Percentiles rank a stretch among this genome's conserved stretches.
phyloP scores from a whole-genome alignment of 1,139 yeast species.

The Pichia sp. region DNA sequence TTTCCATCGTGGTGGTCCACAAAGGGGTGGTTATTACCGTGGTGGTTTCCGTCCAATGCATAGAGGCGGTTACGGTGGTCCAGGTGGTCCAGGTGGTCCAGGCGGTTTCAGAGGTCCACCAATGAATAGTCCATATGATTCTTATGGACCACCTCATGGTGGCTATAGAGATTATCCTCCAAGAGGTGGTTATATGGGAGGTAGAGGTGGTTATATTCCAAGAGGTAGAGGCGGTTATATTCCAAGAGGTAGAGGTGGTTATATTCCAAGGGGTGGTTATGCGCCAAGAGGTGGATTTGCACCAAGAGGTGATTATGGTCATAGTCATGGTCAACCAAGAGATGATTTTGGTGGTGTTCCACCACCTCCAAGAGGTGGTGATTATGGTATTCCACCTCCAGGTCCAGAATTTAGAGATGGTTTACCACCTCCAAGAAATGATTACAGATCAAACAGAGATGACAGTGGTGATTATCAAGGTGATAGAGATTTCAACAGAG shows the following conservation, averaged over 20 bases:
- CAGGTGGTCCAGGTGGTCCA: conserved; percentile 34
- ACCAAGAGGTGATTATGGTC: conserved; percentile 23
- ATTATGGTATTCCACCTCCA: conserved; percentile 29
- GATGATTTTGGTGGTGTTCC: conserved; percentile 25
- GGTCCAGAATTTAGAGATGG: conserved; percentile 31
- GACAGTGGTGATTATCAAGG: conserved; percentile 23
- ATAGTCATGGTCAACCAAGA: conserved; percentile 13
- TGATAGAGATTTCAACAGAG: conserved; percentile 36
- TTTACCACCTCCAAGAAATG: conserved; percentile 28
- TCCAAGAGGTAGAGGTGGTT: conserved; percentile 26
- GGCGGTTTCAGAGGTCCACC: conserved; percentile 27
- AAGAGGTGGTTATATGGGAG: conserved; percentile 20
- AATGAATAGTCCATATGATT: conserved; percentile 37
- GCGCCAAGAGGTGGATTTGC: conserved; percentile 25
- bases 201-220: conserved; percentile 26
- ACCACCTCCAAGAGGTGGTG: conserved; percentile 23
- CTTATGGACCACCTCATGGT: conserved; percentile 28
- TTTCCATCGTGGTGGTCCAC: conserved; percentile 27
- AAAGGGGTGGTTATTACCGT: conserved; percentile 37
- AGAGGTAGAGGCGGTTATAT: conserved; percentile 27
- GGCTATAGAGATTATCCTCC: conserved; percentile 25
- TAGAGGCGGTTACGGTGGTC: conserved; percentile 24
- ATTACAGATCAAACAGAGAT: conserved; percentile 31
- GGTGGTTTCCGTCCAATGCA: conserved; percentile 32
- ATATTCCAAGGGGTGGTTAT: conserved; percentile 23